Evolutionary conservation across 805 yeast genomes (phyloP).

Genomic region (Vanderwaltozyma verrucispora): DNA sequence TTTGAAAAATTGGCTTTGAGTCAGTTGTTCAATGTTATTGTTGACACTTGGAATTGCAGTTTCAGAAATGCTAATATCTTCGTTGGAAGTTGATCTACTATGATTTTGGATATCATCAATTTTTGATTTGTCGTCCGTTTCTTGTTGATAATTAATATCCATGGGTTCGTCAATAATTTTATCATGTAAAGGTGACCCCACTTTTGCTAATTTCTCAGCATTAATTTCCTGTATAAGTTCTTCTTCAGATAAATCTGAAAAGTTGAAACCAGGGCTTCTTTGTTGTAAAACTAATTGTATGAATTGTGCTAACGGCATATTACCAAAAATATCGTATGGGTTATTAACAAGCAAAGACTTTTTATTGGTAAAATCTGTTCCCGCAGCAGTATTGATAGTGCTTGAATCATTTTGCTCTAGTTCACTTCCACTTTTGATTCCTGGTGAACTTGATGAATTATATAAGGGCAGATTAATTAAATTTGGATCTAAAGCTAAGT

Average conservation of each 20-base stretch:
- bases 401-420: neutral
- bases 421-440: neutral
- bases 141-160: conserved; percentile 1
- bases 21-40: conserved; percentile 6
- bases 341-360: conserved; percentile 14
- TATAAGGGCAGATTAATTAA: conserved; percentile 16
- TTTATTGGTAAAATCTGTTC: neutral
- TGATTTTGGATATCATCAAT: neutral
- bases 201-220: conserved; percentile 1
- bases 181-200: conserved; percentile 1
- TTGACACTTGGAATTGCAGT: neutral
- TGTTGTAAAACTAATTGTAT: conserved; percentile 50
- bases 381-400: neutral
- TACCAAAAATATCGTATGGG: conserved; percentile 24
- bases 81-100: neutral
- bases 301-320: conserved; percentile 41
- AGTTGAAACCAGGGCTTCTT: conserved; percentile 37
- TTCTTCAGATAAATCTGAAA: conserved; percentile 46
- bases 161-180: conserved; percentile 2
- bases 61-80: no score
- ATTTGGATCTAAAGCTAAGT: conserved; percentile 28
- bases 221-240: conserved; percentile 36
- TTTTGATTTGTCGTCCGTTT: neutral
- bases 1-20: conserved; percentile 34
- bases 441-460: neutral